These are phyloP conservation scores for Erythrobasidium yunnanense DNA, from an alignment of 768 basidiomycete genomes.

Conservation along the genomic window DNA sequence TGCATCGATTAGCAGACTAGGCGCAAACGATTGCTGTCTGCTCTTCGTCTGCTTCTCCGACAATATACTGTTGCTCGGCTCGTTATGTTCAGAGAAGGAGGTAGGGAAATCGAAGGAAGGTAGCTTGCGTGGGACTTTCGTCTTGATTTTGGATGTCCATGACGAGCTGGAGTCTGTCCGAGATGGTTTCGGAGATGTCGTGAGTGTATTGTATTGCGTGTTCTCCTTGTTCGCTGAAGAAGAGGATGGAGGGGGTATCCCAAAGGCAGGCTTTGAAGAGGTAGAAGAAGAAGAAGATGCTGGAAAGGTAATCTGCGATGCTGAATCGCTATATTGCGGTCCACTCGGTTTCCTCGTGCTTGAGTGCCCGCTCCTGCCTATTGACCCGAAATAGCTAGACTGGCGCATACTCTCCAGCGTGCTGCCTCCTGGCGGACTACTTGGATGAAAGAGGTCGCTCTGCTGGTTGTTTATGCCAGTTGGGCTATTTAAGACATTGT, in stretches of 20 bases:
- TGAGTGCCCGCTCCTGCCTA: not conserved
- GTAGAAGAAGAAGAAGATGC: not conserved
- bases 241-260: not conserved
- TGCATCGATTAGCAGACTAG: conserved; percentile 7
- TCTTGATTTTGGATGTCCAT: not conserved
- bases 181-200: not conserved
- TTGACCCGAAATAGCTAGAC: not conserved
- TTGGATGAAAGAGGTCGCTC: conserved; percentile 12
- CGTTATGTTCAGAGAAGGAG: not conserved
- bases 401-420: conserved; percentile 7
- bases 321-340: too few relatives aligned
- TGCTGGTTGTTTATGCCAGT: not conserved
- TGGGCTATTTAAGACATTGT: not conserved
- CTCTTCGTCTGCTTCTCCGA: too few relatives aligned
- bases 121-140: not conserved
- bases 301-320: too few relatives aligned
- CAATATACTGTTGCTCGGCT: too few relatives aligned
- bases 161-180: not conserved
- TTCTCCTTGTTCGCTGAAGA: not conserved
- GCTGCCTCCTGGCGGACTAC: not conserved
- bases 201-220: not conserved
- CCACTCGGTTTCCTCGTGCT: too few relatives aligned
- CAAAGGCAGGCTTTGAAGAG: not conserved
- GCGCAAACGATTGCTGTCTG: not conserved
- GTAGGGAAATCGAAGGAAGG: not conserved